Base-by-base conservation (phyloP, 2,329 filamentous ascomycete species). In the Exophiala phaeomuriformis region DNA sequence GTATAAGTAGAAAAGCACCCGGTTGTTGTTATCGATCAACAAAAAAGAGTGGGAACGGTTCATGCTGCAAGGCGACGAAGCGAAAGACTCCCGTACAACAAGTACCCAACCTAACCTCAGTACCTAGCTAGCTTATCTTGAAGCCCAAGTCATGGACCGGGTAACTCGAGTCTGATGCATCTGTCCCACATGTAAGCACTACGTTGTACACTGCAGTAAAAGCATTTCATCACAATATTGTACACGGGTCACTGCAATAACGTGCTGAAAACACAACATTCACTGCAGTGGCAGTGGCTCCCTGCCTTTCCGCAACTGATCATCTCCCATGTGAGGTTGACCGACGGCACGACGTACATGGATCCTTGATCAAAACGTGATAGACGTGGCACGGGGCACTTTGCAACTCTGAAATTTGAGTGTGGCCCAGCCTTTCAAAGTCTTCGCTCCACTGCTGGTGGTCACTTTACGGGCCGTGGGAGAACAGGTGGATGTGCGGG, bases 21-120 rank as follows among this genome's bases (percentile, higher is more conserved):
- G 9, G 9, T 10, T 36, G 33, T 1, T 1, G n/a, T 7, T 6
- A 32, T 19, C 28, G 12, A 29, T n/a, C 6, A 19, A 45, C 12
- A 3, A 41, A 4, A 9, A 19, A 31, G 44, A 49, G 50, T 50
- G 50, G 54, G 51, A 57, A 55, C 56, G 44, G 56, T 58, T 58
- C 56, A 58, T 58, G 56, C 52, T 48, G 50, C 46, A 55, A 47
- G 47, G 49, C 56, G 56, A 49, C 27, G 43, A 41, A 52, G 35
- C 28, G 31, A 45, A 43, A n/a, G 35, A 19, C 19, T 19, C 19
- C 19, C 19, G 19, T 19, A 19, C 19, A 19, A 19, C 19, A 19
- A 19, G 19, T 19, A 19, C 19, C 19, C 19, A 19, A 19, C 19
- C 19, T 19, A 19, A 19, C 19, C 19, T 19, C 19, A 19, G 19